Percentiles rank a stretch among this genome's conserved stretches.
These are phyloP conservation scores for Phytophthora sp. DNA, from an alignment of 352 stramenopile genomes.

Conservation along the genomic window DNA sequence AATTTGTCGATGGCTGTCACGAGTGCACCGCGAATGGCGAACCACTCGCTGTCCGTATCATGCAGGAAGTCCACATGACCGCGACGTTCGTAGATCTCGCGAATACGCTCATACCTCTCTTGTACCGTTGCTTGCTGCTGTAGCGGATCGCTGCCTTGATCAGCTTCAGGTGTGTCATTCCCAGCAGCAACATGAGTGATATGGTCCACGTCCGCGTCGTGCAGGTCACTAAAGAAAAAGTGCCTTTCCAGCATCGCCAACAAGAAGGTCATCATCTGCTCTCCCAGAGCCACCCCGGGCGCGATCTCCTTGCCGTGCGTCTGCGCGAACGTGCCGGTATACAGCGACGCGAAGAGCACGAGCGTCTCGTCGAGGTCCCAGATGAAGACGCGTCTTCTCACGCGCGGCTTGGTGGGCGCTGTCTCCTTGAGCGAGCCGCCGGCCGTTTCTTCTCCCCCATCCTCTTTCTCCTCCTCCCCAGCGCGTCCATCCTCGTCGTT, in stretches of 20 bases:
- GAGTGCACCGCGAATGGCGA: conserved; percentile 67
- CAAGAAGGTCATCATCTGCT: conserved; percentile 90
- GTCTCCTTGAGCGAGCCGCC: not conserved
- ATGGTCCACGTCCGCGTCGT: conserved; percentile 74
- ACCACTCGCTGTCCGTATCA: conserved; percentile 70
- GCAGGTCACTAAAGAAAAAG: conserved; percentile 85
- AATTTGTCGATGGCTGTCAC: conserved; percentile 76
- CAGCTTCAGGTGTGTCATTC: not conserved
- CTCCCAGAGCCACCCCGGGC: conserved; percentile 63
- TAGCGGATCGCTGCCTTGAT: not conserved
- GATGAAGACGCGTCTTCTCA: conserved; percentile 66
- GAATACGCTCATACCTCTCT: conserved; percentile 70
- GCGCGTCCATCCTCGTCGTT: not conserved
- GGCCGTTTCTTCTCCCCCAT: conserved; percentile 2
- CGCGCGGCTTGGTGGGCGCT: conserved; percentile 1
- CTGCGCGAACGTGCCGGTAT: conserved; percentile 73
- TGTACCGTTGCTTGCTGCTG: conserved; percentile 11
- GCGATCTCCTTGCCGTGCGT: conserved; percentile 64
- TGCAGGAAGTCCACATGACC: conserved; percentile 71
- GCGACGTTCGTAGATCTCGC: conserved; percentile 79
- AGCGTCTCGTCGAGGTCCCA: conserved; percentile 88
- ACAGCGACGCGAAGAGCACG: conserved; percentile 83
- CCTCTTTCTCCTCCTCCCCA: conserved; percentile 3
- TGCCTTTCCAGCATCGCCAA: conserved; percentile 81
- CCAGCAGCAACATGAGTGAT: conserved; percentile 42